These are phyloP conservation scores for Colletotrichum caudatum DNA, from an alignment of 2,329 filamentous ascomycete species.

Conservation along the genomic window DNA sequence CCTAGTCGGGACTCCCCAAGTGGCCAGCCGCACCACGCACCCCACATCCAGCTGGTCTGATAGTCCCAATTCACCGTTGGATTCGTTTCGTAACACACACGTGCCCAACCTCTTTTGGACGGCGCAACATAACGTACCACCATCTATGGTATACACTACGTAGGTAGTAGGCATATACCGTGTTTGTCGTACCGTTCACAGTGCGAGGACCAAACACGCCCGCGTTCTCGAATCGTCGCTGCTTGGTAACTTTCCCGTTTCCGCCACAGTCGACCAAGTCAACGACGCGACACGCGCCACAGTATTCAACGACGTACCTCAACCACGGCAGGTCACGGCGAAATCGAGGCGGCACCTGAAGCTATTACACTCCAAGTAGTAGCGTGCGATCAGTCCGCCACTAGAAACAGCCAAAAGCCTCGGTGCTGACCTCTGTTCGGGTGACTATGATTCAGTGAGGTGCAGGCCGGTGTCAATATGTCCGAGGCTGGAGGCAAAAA, in stretches of 20 bases:
- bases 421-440: background rate
- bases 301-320: slow-evolving; percentile 4
- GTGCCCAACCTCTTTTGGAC: slow-evolving; percentile 11
- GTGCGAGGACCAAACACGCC: background rate
- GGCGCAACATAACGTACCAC: background rate
- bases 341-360: background rate
- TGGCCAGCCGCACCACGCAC: background rate
- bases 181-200: background rate
- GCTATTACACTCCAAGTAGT: background rate
- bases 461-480: slow-evolving; percentile 24
- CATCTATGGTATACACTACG: too few relatives aligned
- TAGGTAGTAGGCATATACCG: background rate
- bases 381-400: background rate
- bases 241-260: slow-evolving; percentile 3
- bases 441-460: slow-evolving; percentile 32
- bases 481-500: slow-evolving; percentile 23
- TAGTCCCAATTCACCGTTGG: slow-evolving; percentile 5
- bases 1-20: slow-evolving; percentile 5
- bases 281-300: slow-evolving; percentile 2
- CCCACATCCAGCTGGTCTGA: slow-evolving; percentile 16
- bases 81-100: slow-evolving; percentile 16
- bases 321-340: background rate
- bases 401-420: background rate
- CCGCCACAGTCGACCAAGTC: slow-evolving; percentile 12
- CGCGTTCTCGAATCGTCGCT: background rate